Conservation (phyloP, 257 asterid genomes). For the Jaltomata sinuosa region DNA sequence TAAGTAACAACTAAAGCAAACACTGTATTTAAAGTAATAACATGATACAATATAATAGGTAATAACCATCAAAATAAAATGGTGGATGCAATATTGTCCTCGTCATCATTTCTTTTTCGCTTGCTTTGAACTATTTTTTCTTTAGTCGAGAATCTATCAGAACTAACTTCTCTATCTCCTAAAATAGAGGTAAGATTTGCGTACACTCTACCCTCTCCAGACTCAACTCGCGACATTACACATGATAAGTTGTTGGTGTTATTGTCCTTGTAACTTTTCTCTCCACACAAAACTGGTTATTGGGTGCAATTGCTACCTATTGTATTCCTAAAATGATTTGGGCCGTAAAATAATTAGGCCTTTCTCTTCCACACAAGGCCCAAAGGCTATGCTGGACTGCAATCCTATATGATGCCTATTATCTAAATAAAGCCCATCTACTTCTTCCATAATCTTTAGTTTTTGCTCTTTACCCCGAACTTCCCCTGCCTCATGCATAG, state of each 20-base stretch:
- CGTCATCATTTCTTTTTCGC: background rate
- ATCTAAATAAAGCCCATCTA: background rate
- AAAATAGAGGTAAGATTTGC: background rate
- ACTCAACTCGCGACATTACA: background rate
- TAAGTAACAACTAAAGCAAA: background rate
- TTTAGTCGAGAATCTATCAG: background rate
- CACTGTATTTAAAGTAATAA: too few species aligned
- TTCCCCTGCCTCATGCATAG: too few species aligned
- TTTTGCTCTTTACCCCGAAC: background rate
- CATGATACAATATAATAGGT: background rate
- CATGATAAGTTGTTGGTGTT: too few species aligned
- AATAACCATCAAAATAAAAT: background rate
- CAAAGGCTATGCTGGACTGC: background rate
- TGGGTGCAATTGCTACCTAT: background rate
- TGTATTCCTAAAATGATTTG: background rate
- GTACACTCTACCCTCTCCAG: accelerated
- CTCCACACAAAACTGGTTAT: too few species aligned
- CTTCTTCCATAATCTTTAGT: background rate
- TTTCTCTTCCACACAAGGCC: background rate
- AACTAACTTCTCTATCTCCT: accelerated
- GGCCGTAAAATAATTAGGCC: background rate
- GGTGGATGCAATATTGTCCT: background rate
- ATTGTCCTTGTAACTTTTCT: too few species aligned
- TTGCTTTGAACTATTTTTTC: background rate
- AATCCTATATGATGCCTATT: background rate